Evolutionary conservation across 805 yeast species (phyloP), one percentile per base, ranked within the genome.

Genomic region (Wickerhamomyces ciferrii): DNA sequence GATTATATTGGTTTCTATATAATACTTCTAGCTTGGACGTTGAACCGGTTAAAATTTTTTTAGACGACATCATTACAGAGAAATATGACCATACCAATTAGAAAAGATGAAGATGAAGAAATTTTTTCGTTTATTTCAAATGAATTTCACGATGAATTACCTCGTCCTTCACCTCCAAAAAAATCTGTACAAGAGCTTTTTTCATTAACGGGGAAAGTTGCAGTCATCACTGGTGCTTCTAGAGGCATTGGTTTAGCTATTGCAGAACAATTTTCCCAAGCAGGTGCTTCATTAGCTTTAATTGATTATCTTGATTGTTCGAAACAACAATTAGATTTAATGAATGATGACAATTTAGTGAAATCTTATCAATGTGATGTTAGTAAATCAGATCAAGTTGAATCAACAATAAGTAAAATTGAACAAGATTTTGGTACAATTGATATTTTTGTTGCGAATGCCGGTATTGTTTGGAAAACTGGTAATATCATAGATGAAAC

Each of bases 361-460:
- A 74, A 71, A 61, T 88, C 89, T 20, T 75, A 56, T 46, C 49
- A 51, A 36, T 53, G 58, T 43, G 51, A 58, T 15, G 46, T 55
- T 25, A 50, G 55, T 7, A 51, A 54, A 32, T 50, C 50, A 32
- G 47, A 43, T 11, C 43, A 48, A 14, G 59, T 58, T 6, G 49
- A 52, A 36, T 34, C 39, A 9, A 53, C 57, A 4, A 49, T 72
- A 39, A 45, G 48, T 15, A 44, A 44, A 20, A 78, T 79, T 48
- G 74, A 70, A 51, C 55, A 67, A 52, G 92, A 87, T 59, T 87
- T 87, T 63, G 79, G 79, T 47, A 76, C 76, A 53, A 78, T 87
- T 52, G 95, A 87, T 63, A 69, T 85, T 19, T 82, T 84, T 55
- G 90, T 87, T 42, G 92, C 92, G 56, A 87, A 87, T 62, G 95